Evolutionary conservation across 495 filamentous ascomycete species (phyloP), one percentile per base, ranked within the genome.

Genomic region (Penicillium coffeae): DNA sequence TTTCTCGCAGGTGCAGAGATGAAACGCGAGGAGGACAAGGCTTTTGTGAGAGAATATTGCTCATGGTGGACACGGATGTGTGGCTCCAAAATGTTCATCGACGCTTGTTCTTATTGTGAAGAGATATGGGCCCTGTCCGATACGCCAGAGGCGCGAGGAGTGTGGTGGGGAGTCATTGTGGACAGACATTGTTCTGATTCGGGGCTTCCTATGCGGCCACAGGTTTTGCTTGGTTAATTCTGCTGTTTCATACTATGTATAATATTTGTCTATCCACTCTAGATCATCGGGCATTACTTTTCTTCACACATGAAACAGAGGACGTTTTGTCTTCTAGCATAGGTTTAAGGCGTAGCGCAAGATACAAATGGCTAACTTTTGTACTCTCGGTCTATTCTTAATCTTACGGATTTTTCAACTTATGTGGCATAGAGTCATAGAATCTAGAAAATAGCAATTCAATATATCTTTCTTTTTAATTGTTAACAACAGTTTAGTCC

Each of bases 81-180:
- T 34, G 42, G 42, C 27, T 45, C 42, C 13, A 45, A 45, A 15
- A 45, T 45, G 42, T 45, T 45, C 27, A 35, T 33, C 9, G 42
- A 45, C 3, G 42, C 43, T 14, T 41, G 21, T 39, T 48, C 34
- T 2, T 42, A 47, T 6, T 45, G 43, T 33, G 22, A 52, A 21
- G 50, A 52, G 16, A 30, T 48, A 7, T 52, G 50, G 50, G 33
- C 3, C 1, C 14, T 27, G 19, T 3, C 16, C 16, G 43, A 40
- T 35, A 30, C 21, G 3, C 16, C 13, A 40, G 21, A 7, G 32
- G 8, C 20, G n/a, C 12, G 41, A 12, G 38, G 13, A 3, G 14
- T 52, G 9, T 52, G 50, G 50, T 52, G 50, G 50, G 50, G 50
- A 15, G 22, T 16, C 38, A 10, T 52, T 27, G 42, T 52, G 39